phyloP scores from a whole-genome alignment of 1,139 yeast species.

The Taphrina pruni region DNA sequence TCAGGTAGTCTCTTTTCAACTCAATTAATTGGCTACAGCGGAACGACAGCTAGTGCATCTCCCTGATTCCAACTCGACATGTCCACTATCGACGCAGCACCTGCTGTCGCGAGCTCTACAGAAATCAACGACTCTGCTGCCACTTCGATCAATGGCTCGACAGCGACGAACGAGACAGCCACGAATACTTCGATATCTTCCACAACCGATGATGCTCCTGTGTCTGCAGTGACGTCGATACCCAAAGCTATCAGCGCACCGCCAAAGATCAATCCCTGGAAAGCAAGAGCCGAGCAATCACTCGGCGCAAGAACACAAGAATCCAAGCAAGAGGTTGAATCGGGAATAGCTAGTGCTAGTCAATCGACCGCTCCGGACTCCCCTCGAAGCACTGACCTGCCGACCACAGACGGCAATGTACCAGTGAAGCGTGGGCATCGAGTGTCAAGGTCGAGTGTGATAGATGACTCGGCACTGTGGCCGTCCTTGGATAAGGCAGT shows the following conservation, averaged over 20 bases:
- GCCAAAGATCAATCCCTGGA: constrained; percentile 40
- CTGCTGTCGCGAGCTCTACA: background rate
- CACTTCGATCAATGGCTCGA: constrained; percentile 23
- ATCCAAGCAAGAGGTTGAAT: background rate
- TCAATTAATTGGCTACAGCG: background rate
- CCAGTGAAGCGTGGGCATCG: background rate
- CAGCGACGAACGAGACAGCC: constrained; percentile 27
- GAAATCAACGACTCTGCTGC: constrained; percentile 11
- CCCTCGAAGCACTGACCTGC: background rate
- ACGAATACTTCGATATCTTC: constrained; percentile 16
- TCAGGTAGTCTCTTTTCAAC: background rate
- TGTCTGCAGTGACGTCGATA: background rate
- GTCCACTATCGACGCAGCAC: background rate
- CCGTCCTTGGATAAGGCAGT: constrained; percentile 43
- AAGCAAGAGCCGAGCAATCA: constrained; percentile 20
- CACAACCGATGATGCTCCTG: constrained; percentile 8
- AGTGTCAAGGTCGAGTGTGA: constrained; percentile 32
- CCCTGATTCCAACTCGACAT: background rate
- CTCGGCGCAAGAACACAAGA: background rate
- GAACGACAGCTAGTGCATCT: background rate
- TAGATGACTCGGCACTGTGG: constrained; percentile 40
- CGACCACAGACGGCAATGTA: background rate
- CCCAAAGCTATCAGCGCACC: constrained; percentile 18
- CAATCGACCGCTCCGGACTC: background rate
- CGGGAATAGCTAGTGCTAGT: background rate